Conservation (phyloP, 306 rosid genomes). For the Cicer chorassanicum region DNA sequence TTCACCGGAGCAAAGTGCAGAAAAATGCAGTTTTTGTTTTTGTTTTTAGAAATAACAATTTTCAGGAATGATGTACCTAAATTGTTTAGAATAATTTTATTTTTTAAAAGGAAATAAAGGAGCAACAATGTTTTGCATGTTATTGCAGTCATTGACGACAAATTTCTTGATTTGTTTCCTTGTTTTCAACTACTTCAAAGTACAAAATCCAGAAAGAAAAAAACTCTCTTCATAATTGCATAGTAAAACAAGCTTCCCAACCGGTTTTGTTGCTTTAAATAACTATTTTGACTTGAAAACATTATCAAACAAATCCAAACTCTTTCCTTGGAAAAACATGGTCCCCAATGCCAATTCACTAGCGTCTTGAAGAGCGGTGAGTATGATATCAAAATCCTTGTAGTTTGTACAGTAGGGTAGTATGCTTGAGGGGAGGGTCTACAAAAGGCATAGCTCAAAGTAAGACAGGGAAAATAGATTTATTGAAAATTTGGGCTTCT, state of each 20-base stretch:
- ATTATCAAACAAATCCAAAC: slow-evolving; percentile 2
- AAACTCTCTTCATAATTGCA: slow-evolving; percentile 13
- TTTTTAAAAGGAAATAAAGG: slow-evolving; percentile 1
- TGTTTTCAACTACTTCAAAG: slow-evolving; percentile 1
- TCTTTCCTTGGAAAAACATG: slow-evolving; percentile 15
- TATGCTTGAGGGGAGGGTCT: neutral
- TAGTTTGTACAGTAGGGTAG: slow-evolving; percentile 9
- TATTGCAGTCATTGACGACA: slow-evolving; percentile 4
- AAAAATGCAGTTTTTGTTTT: slow-evolving; percentile 8
- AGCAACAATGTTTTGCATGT: slow-evolving; percentile 8
- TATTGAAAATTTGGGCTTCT: slow-evolving; percentile 7
- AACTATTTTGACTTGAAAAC: slow-evolving; percentile 4
- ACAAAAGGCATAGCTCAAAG: slow-evolving; percentile 6
- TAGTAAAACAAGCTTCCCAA: slow-evolving; percentile 22
- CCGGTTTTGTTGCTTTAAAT: neutral
- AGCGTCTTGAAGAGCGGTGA: neutral
- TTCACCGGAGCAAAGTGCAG: neutral
- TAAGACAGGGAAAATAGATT: slow-evolving; percentile 4
- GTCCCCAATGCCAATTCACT: slow-evolving; percentile 12
- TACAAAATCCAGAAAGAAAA: slow-evolving; percentile 7
- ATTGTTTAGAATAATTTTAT: neutral
- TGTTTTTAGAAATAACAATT: neutral
- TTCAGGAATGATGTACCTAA: neutral
- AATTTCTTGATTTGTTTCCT: slow-evolving; percentile 14
- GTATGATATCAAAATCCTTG: slow-evolving; percentile 1